Percentiles rank a stretch among this genome's conserved stretches.
phyloP scores from a whole-genome alignment of 805 yeast genomes.

The Torulaspora franciscae region DNA sequence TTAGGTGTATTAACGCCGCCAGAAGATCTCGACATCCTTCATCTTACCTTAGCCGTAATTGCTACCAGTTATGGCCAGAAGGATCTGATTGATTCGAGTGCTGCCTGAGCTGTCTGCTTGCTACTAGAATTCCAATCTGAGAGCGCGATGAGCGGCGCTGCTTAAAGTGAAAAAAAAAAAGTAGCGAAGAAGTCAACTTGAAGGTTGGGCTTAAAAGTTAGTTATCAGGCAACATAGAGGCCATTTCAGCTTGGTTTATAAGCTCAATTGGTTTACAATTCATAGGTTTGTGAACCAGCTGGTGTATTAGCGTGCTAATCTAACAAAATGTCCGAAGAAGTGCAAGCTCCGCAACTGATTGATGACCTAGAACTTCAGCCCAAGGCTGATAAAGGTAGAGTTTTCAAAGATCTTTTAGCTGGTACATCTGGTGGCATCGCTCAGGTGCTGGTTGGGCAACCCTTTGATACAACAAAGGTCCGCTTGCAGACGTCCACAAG shows the following conservation, averaged over 20 bases:
- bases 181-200: not conserved
- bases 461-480: conserved; percentile 92
- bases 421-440: conserved; percentile 96
- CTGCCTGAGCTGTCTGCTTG: no score
- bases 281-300: not conserved
- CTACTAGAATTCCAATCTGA: not conserved
- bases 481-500: conserved; percentile 85
- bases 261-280: not conserved
- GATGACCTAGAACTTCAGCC: conserved; percentile 28
- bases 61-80: conserved; percentile 27
- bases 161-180: not conserved
- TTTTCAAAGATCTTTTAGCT: conserved; percentile 69
- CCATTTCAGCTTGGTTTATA: not conserved
- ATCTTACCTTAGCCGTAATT: conserved; percentile 18
- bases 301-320: not conserved
- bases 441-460: conserved; percentile 93
- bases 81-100: conserved; percentile 23
- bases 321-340: conserved; percentile 33
- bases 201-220: not conserved
- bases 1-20: conserved; percentile 8
- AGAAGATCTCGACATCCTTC: conserved; percentile 13
- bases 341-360: conserved; percentile 31
- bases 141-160: conserved; percentile 1
- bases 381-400: conserved; percentile 22
- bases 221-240: not conserved